Evolutionary conservation across 2,329 filamentous ascomycete species (phyloP).

Genomic region (Alternaria burnsii): DNA sequence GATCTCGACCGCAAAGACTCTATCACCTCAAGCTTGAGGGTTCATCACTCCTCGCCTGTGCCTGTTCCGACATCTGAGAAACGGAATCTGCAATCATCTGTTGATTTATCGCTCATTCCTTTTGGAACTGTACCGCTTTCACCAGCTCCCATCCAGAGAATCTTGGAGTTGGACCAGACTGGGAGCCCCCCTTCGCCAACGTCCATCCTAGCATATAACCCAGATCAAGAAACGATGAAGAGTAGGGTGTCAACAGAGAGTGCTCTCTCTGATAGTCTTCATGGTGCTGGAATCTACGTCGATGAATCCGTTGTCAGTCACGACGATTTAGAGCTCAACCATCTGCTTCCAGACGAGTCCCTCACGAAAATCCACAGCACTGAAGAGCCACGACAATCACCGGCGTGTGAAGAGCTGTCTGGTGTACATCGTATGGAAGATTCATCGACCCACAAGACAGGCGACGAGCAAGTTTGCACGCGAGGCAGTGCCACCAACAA

Average conservation of each 20-base stretch:
- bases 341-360: not conserved
- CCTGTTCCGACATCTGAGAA: conserved; percentile 32
- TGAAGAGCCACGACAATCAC: not conserved
- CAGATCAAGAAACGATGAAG: conserved; percentile 5
- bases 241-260: conserved; percentile 40
- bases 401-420: not conserved
- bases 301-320: not conserved
- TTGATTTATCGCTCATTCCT: conserved; percentile 17
- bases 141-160: conserved; percentile 39
- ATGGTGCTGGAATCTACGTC: not conserved
- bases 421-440: not conserved
- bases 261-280: conserved; percentile 25
- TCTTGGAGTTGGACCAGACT: conserved; percentile 27
- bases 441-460: not conserved
- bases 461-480: not conserved
- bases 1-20: conserved; percentile 25
- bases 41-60: conserved; percentile 43
- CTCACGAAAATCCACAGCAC: not conserved
- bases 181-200: conserved; percentile 6
- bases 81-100: not conserved
- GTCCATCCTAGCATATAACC: conserved; percentile 2
- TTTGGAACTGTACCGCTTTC: conserved; percentile 39
- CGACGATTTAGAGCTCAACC: not conserved
- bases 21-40: conserved; percentile 23
- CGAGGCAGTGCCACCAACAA: not conserved